Evolutionary conservation across 257 asterid genomes (phyloP).

Genomic region (Echites panduratus): DNA sequence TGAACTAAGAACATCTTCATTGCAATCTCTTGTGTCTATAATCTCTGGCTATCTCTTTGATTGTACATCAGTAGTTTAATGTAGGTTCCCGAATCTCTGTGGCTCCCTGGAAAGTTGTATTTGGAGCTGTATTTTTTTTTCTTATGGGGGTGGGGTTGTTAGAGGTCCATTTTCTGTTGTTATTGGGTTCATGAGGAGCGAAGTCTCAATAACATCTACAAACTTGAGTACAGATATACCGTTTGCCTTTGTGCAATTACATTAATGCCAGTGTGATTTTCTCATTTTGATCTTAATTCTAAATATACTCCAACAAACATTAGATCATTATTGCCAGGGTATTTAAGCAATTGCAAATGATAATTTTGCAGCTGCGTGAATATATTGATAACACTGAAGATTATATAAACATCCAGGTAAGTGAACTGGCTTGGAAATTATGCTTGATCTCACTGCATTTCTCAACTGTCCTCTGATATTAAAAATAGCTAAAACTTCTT

Average conservation of each 20-base stretch:
- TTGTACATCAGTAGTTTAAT: background rate
- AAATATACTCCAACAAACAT: background rate
- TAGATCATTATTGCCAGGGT: background rate
- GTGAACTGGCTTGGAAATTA: background rate
- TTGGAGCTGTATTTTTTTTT: background rate
- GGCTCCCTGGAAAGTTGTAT: background rate
- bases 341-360: background rate
- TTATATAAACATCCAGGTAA: slow-evolving; percentile 91
- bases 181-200: background rate
- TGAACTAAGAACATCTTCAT: background rate
- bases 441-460: background rate
- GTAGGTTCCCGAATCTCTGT: background rate
- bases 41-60: too few relatives aligned
- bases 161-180: too few relatives aligned
- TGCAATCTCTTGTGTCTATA: background rate
- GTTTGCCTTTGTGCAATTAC: background rate
- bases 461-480: slow-evolving; percentile 7
- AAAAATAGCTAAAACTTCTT: slow-evolving; percentile 5
- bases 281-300: background rate
- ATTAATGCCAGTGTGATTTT: background rate
- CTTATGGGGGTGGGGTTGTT: too few relatives aligned
- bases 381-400: slow-evolving; percentile 92
- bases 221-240: background rate
- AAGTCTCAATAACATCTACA: background rate
- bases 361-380: slow-evolving; percentile 68